These are phyloP conservation scores for Meira miltonrushii DNA, from an alignment of 1,284 basidiomycete genomes.

Conservation along the genomic window DNA sequence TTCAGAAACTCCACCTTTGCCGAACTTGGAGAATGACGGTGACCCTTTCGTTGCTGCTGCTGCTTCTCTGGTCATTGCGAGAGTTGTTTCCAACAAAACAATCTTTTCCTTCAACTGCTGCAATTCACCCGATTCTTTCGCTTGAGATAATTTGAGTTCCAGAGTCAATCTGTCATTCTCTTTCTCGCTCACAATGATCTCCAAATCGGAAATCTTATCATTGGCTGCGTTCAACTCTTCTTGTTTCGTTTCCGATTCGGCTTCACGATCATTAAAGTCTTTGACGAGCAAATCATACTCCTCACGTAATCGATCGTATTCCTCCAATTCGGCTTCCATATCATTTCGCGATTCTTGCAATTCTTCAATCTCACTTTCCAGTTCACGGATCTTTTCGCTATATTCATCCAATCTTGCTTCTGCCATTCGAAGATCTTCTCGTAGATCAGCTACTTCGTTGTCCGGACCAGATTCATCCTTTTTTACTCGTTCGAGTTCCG, in stretches of 20 bases:
- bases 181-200: slow-evolving; percentile 12
- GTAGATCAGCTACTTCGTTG: not conserved
- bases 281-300: not conserved
- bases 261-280: not conserved
- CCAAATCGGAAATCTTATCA: slow-evolving; percentile 8
- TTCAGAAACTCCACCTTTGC: no score
- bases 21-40: no score
- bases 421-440: not conserved
- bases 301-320: no score
- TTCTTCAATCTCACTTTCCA: no score
- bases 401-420: not conserved
- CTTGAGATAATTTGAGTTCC: not conserved
- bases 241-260: not conserved
- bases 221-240: slow-evolving; percentile 8
- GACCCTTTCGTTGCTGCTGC: no score
- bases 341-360: no score
- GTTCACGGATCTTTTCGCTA: no score
- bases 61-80: not conserved
- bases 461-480: not conserved
- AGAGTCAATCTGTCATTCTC: slow-evolving; percentile 6
- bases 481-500: no score
- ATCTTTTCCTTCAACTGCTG: slow-evolving; percentile 4
- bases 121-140: slow-evolving; percentile 8
- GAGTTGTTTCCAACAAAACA: slow-evolving; percentile 6
- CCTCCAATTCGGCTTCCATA: no score